A percentile compares a stretch with the other conserved stretches of the same genome.
phyloP scores from a whole-genome alignment of 306 rosid genomes.

The Ceratonia siliqua region DNA sequence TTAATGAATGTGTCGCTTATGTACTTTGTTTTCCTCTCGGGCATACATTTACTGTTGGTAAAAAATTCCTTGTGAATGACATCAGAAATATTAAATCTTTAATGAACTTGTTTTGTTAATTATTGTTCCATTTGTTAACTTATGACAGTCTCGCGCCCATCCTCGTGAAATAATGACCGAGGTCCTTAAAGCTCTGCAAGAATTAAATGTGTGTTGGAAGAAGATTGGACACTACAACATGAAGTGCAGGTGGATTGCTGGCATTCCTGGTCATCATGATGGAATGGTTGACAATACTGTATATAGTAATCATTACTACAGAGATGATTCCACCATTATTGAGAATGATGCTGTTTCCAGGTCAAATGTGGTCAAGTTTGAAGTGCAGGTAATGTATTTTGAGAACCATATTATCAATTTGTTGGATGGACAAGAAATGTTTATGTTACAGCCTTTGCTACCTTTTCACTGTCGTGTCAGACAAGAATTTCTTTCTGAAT shows the following conservation, averaged over 20 bases:
- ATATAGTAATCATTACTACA: slow-evolving; percentile 50
- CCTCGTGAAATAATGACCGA: slow-evolving; percentile 97
- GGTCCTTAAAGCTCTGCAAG: slow-evolving; percentile 95
- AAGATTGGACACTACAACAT: slow-evolving; percentile 95
- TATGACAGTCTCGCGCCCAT: slow-evolving; percentile 75
- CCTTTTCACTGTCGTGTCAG: slow-evolving; percentile 15
- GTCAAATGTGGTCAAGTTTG: slow-evolving; percentile 83
- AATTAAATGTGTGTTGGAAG: slow-evolving; percentile 87
- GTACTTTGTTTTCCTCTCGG: slow-evolving; percentile 2
- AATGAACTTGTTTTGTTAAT: slow-evolving; percentile 34
- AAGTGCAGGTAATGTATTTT: slow-evolving; percentile 73
- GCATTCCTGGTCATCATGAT: slow-evolving; percentile 57
- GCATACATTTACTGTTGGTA: background rate
- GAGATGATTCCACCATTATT: slow-evolving; percentile 56
- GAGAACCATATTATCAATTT: slow-evolving; percentile 1
- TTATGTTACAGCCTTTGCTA: background rate
- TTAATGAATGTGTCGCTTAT: slow-evolving; percentile 20
- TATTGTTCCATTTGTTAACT: slow-evolving; percentile 21
- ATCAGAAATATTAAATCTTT: slow-evolving; percentile 3
- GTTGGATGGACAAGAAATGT: slow-evolving; percentile 18
- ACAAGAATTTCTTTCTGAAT: slow-evolving; percentile 1
- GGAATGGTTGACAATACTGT: slow-evolving; percentile 62
- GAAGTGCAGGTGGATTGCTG: slow-evolving; percentile 85
- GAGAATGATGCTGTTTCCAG: slow-evolving; percentile 59
- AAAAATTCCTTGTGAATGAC: background rate